These are phyloP conservation scores for Penicillium sp. DNA, from an alignment of 2,329 filamentous ascomycete species.

Conservation along the genomic window DNA sequence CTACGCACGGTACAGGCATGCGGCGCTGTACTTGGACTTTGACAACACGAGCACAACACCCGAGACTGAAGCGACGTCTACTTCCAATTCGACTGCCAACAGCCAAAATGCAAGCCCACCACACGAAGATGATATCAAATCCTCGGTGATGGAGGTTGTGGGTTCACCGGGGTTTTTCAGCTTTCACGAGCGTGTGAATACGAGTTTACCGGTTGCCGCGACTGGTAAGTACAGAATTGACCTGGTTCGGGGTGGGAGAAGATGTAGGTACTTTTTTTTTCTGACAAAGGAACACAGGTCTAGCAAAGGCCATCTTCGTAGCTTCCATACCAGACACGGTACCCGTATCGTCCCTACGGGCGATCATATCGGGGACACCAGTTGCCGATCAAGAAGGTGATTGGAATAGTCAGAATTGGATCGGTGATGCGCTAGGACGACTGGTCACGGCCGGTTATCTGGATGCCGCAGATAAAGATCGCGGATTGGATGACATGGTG, in stretches of 20 bases:
- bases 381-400: constrained; percentile 13
- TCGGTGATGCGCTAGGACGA: constrained; percentile 22
- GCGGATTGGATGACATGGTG: constrained; percentile 26
- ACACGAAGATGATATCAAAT: constrained; percentile 12
- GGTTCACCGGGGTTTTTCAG: constrained; percentile 22
- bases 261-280: background rate
- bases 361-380: constrained; percentile 10
- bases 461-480: constrained; percentile 8
- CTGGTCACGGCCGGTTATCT: constrained; percentile 21
- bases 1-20: constrained; percentile 28
- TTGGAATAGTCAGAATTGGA: constrained; percentile 31
- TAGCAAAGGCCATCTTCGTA: constrained; percentile 15
- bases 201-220: constrained; percentile 8
- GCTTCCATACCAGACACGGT: constrained; percentile 9
- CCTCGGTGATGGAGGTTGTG: constrained; percentile 22
- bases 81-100: too few species aligned
- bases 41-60: background rate
- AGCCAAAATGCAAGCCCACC: too few species aligned
- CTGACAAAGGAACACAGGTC: constrained; percentile 5
- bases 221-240: constrained; percentile 9
- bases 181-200: constrained; percentile 22
- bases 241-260: too few species aligned
- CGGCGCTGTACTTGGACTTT: constrained; percentile 25
- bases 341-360: background rate
- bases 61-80: background rate